Evolutionary conservation across 306 rosid species (phyloP), one percentile per base, ranked within the genome.

Genomic region (Alnus rubra): DNA sequence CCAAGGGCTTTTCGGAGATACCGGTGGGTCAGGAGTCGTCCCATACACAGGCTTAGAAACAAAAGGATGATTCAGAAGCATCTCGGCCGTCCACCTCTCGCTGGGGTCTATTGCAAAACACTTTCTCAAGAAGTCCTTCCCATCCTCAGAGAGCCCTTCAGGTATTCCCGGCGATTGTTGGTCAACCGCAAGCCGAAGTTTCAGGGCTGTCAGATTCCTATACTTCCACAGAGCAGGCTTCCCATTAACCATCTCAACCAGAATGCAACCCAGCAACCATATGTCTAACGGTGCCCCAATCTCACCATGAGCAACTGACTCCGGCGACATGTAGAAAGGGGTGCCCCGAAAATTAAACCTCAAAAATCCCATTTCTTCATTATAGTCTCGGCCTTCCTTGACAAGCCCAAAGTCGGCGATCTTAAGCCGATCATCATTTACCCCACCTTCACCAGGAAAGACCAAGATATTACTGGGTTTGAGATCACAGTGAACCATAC

Each of bases 51-150:
- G 52, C 52, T 7, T 7, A 10, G 10, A 5, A 74, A 56, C 19
- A 55, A 75, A 75, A 75, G 70, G 71, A 60, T 75, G 79, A 15
- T 60, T 9, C 13, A 76, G 63, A 50, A 76, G 73, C 63, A 76
- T 48, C 30, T 52, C 6, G 37, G 63, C 73, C 0, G 73, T 76
- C 73, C 64, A 76, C 69, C 79, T 76, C 8, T 37, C 1, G 0
- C 8, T 10, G 1, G 73, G 79, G 2, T 76, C 39, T 19, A 7
- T 50, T 4, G 39, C 62, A n/a, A 76, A 49, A 76, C 79, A 76
- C 19, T 76, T 76, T 15, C 63, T 65, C 59, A 76, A 7, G 7
- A 76, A 76, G 54, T 76, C 73, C 37, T 28, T 16, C 31, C 79
- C 51, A 7, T 48, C 50, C 10, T 76, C 16, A 3, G 35, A 28